Evolutionary conservation across 2,329 filamentous ascomycete genomes (phyloP).

Genomic region (Aspergillus pseudonomiae): DNA sequence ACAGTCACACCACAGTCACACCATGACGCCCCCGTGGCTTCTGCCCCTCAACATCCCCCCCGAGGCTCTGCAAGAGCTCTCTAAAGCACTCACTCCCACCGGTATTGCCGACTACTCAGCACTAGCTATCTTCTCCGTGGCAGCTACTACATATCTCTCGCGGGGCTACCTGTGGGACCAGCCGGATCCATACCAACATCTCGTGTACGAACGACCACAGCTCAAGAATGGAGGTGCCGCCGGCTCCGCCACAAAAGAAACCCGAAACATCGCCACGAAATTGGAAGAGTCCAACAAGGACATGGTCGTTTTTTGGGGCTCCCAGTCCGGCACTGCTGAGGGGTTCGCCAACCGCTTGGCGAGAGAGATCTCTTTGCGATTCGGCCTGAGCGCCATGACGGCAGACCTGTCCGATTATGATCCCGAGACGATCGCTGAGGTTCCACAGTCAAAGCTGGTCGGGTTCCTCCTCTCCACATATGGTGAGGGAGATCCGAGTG

Average conservation of each 20-base stretch:
- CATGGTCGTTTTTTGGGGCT: slow-evolving; percentile 91
- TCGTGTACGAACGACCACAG: slow-evolving; percentile 56
- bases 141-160: slow-evolving; percentile 45
- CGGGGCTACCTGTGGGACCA: slow-evolving; percentile 52
- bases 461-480: slow-evolving; percentile 94
- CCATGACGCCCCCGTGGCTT: slow-evolving; percentile 6
- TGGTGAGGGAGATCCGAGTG: slow-evolving; percentile 92
- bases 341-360: slow-evolving; percentile 88
- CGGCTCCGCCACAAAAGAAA: slow-evolving; percentile 33
- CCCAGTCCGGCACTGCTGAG: slow-evolving; percentile 92
- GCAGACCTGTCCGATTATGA: slow-evolving; percentile 94
- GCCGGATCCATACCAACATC: slow-evolving; percentile 53
- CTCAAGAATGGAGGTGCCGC: slow-evolving; percentile 33
- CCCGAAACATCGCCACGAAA: slow-evolving; percentile 51
- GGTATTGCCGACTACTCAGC: slow-evolving; percentile 39
- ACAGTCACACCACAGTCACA: background rate
- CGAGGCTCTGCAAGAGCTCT: slow-evolving; percentile 23
- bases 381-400: slow-evolving; percentile 90
- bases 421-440: slow-evolving; percentile 77
- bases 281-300: slow-evolving; percentile 57
- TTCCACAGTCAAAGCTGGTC: slow-evolving; percentile 80
- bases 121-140: slow-evolving; percentile 40
- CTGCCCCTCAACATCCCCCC: slow-evolving; percentile 15
- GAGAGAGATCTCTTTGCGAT: slow-evolving; percentile 87
- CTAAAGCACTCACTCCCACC: slow-evolving; percentile 24